These are phyloP conservation scores for Quercus mongolica DNA, from an alignment of 306 rosid genomes.

Conservation along the genomic window DNA sequence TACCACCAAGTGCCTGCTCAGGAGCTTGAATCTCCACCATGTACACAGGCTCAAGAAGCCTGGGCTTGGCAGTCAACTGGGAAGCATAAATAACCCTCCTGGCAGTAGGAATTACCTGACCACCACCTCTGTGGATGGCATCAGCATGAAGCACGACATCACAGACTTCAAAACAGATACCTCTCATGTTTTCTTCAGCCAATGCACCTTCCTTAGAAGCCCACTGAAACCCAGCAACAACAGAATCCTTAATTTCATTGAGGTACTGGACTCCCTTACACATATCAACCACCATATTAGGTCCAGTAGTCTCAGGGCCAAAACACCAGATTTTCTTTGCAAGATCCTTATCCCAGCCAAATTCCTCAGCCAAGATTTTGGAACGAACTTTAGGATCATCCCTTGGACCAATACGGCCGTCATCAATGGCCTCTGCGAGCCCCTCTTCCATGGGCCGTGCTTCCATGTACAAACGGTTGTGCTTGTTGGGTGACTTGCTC, in stretches of 20 bases:
- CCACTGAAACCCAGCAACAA: constrained; percentile 69
- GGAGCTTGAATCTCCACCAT: constrained; percentile 59
- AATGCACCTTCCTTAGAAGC: constrained; percentile 67
- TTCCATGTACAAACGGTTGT: constrained; percentile 72
- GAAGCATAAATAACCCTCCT: constrained; percentile 62
- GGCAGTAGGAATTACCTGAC: constrained; percentile 62
- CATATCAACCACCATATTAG: constrained; percentile 64
- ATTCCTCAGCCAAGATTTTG: constrained; percentile 49
- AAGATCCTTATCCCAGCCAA: constrained; percentile 65
- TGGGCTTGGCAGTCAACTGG: constrained; percentile 55
- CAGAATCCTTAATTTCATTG: constrained; percentile 62
- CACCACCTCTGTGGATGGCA: constrained; percentile 68
- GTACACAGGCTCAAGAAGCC: constrained; percentile 61
- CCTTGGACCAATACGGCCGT: constrained; percentile 55
- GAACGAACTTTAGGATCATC: constrained; percentile 56
- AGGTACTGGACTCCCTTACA: constrained; percentile 68
- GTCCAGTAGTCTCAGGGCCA: constrained; percentile 58
- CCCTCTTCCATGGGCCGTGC: constrained; percentile 70
- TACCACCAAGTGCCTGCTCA: constrained; percentile 62
- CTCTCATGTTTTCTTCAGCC: constrained; percentile 67
- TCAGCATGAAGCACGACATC: constrained; percentile 67
- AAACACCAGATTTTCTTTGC: constrained; percentile 68
- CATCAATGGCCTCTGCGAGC: constrained; percentile 63
- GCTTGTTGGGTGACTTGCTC: constrained; percentile 78
- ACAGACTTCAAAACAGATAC: constrained; percentile 56